Percentiles rank a stretch among this genome's conserved stretches.
phyloP scores from a whole-genome alignment of 2,329 filamentous ascomycete species.

The Colletotrichum sansevieriae region DNA sequence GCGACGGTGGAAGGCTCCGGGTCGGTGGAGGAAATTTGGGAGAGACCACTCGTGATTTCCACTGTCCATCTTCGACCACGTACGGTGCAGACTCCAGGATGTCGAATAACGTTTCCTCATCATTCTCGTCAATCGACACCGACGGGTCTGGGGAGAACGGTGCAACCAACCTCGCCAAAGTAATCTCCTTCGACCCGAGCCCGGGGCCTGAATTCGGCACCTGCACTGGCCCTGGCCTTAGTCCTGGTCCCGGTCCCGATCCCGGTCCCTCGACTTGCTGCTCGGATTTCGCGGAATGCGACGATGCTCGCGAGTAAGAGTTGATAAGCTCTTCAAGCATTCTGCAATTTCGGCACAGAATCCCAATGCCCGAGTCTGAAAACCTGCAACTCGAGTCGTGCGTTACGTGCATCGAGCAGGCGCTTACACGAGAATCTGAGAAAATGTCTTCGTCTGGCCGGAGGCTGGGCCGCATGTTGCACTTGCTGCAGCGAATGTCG shows the following conservation, averaged over 20 bases:
- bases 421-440: background rate
- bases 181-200: background rate
- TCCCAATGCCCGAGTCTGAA: conserved; percentile 39
- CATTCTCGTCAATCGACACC: conserved; percentile 27
- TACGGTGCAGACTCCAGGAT: conserved; percentile 37
- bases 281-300: conserved; percentile 17
- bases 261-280: background rate
- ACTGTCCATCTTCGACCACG: conserved; percentile 25
- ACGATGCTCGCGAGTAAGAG: conserved; percentile 35
- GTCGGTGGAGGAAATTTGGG: conserved; percentile 30
- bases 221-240: background rate
- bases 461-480: conserved; percentile 36
- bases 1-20: conserved; percentile 14
- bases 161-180: background rate
- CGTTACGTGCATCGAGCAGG: background rate
- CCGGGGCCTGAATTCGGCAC: background rate
- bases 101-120: conserved; percentile 38
- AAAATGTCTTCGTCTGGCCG: conserved; percentile 30
- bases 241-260: background rate
- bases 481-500: conserved; percentile 38
- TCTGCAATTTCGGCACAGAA: conserved; percentile 32
- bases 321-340: conserved; percentile 39
- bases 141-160: conserved; percentile 22
- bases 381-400: conserved; percentile 26
- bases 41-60: conserved; percentile 13